Evolutionary conservation across 2,329 filamentous ascomycete genomes (phyloP), one percentile per base, ranked within the genome.

Genomic region (Clarireedia paspali): DNA sequence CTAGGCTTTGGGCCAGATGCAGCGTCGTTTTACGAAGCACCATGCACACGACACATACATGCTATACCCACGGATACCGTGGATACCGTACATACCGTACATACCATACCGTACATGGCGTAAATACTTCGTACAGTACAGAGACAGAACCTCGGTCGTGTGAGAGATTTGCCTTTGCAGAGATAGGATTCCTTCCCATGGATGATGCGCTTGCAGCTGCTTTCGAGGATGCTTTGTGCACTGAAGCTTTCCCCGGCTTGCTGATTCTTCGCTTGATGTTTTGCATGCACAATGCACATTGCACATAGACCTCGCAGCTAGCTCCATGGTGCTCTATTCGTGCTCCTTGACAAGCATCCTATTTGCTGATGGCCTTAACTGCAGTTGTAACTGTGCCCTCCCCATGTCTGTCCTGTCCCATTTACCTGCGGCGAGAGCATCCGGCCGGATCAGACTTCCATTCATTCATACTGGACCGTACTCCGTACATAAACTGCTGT

Each of bases 361-460:
- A 64, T 66, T 65, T 65, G 64, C 59, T 59, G 53, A 49, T 54
- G 50, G 36, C 20, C 23, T 46, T 52, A 45, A 12, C 39, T 57
- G 47, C 48, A 20, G 17, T 17, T 44, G 40, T 17, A 24, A 9
- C 40, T 44, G n/a, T 20, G 15, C 39, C n/a, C 15, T 44, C 57
- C 56, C 56, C 54, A 46, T 47, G 27, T 59, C 30, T 34, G 30
- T 34, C 30, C 30, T 34, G 30, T 34, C 30, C 30, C 30, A 34
- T 34, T 34, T 34, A 34, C 30, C 30, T 34, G 10, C 10, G 30
- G 30, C 30, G 30, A 34, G 30, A 34, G 30, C 30, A 12, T 34
- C 30, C 30, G 30, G 30, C 30, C 30, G 30, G 30, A 34, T 34
- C 30, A 9, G 10, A 34, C 30, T 12, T 34, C 30, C 30, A 34